Conservation (phyloP, 495 filamentous ascomycete species). For the Lasiosphaeriaceae sp. region DNA sequence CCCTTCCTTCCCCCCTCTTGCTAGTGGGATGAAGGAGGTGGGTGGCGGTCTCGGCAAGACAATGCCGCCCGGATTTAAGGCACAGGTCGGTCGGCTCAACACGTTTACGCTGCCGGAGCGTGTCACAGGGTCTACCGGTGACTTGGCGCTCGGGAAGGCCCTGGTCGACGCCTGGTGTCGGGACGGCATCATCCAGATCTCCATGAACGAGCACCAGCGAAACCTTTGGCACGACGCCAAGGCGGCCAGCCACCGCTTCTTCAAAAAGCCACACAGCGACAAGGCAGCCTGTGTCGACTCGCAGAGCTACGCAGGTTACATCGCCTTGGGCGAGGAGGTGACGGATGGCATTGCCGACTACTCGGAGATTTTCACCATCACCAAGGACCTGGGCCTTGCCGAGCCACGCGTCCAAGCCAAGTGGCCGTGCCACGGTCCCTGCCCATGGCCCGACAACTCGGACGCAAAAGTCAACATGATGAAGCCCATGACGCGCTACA, state of each 20-base stretch:
- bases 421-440: constrained; percentile 46
- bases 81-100: constrained; percentile 26
- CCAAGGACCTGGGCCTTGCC: constrained; percentile 34
- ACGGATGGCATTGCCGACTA: constrained; percentile 46
- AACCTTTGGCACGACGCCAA: constrained; percentile 25
- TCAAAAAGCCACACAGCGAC: constrained; percentile 24
- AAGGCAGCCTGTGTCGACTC: constrained; percentile 42
- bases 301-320: constrained; percentile 44
- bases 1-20: neutral
- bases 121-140: constrained; percentile 22
- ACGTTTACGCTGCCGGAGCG: constrained; percentile 33
- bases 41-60: constrained; percentile 10
- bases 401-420: constrained; percentile 33
- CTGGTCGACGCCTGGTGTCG: constrained; percentile 37
- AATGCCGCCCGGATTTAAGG: constrained; percentile 37
- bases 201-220: constrained; percentile 24
- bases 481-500: constrained; percentile 28
- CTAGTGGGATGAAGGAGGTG: no score
- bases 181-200: constrained; percentile 43
- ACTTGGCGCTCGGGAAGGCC: constrained; percentile 30
- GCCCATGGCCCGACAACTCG: constrained; percentile 39
- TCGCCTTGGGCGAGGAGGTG: constrained; percentile 46
- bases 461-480: constrained; percentile 23
- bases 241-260: constrained; percentile 35
- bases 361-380: constrained; percentile 47